Evolutionary conservation across 2,329 filamentous ascomycete genomes (phyloP).

Genomic region (Chaetomium sp.): DNA sequence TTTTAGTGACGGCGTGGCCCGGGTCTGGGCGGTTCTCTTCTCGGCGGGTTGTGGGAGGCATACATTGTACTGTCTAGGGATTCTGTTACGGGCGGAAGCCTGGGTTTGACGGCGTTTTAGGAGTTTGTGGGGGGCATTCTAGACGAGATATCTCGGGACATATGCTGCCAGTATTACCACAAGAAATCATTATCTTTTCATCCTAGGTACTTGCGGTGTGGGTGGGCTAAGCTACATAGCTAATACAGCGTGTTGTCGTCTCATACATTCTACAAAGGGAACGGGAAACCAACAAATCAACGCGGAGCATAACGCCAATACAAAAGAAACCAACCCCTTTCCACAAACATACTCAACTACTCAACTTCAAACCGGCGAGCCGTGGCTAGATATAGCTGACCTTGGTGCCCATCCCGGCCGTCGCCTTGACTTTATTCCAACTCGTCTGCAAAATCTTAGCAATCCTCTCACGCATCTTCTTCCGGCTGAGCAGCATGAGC

Average conservation of each 20-base stretch:
- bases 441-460: slow-evolving; percentile 66
- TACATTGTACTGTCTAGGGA: background rate
- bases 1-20: slow-evolving; percentile 55
- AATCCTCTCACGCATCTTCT: slow-evolving; percentile 73
- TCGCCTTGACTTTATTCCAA: slow-evolving; percentile 81
- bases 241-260: slow-evolving; percentile 17
- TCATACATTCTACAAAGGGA: slow-evolving; percentile 25
- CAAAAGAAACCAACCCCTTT: slow-evolving; percentile 21
- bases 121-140: slow-evolving; percentile 9
- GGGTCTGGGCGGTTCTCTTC: slow-evolving; percentile 48
- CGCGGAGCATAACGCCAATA: slow-evolving; percentile 15
- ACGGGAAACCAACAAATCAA: slow-evolving; percentile 3
- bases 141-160: slow-evolving; percentile 12
- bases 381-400: slow-evolving; percentile 81
- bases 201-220: background rate
- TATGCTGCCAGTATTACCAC: background rate
- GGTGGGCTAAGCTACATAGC: slow-evolving; percentile 3
- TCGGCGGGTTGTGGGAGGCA: slow-evolving; percentile 1
- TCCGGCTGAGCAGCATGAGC: slow-evolving; percentile 72
- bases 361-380: background rate
- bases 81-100: background rate
- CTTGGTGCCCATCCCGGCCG: slow-evolving; percentile 94
- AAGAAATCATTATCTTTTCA: slow-evolving; percentile 2
- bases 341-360: slow-evolving; percentile 3
- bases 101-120: slow-evolving; percentile 12